Evolutionary conservation across 257 asterid genomes (phyloP).

Genomic region (Petunia secreta): DNA sequence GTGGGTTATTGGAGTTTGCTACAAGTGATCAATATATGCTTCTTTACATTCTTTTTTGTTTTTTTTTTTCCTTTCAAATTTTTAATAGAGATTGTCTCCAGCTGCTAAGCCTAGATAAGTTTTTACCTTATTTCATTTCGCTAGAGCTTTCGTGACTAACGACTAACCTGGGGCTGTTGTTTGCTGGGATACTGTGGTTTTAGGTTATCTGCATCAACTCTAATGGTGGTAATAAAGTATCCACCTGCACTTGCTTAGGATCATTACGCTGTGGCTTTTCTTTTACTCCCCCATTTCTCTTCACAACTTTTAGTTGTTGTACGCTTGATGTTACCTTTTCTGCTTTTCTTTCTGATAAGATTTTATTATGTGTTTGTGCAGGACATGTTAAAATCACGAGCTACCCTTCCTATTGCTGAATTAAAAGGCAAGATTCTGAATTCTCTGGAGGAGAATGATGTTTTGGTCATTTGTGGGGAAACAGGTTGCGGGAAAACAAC

Average conservation of each 20-base stretch:
- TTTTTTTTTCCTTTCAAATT: no score
- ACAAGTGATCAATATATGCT: not conserved
- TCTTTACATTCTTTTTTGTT: not conserved
- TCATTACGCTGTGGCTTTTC: not conserved
- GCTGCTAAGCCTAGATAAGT: not conserved
- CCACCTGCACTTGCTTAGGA: not conserved
- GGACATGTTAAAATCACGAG: conserved; percentile 82
- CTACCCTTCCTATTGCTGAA: conserved; percentile 84
- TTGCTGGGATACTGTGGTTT: not conserved
- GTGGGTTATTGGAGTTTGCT: not conserved
- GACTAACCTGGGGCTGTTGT: conserved; percentile 15
- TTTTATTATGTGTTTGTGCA: conserved; percentile 38
- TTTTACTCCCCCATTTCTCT: conserved; percentile 8
- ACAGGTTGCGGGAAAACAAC: conserved; percentile 99
- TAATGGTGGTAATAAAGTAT: not conserved
- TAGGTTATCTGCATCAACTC: not conserved
- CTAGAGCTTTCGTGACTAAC: conserved; percentile 18
- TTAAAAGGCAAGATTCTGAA: conserved; percentile 69
- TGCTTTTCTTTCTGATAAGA: conserved; percentile 32
- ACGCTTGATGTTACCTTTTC: conserved; percentile 9
- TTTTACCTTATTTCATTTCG: not conserved
- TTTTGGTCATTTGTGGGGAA: conserved; percentile 93
- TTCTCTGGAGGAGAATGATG: conserved; percentile 71
- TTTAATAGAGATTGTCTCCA: conserved; percentile 8
- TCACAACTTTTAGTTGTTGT: not conserved